Evolutionary conservation across 495 filamentous ascomycete genomes (phyloP), one percentile per base, ranked within the genome.

Genomic region (Hypoxylon cercidicola): DNA sequence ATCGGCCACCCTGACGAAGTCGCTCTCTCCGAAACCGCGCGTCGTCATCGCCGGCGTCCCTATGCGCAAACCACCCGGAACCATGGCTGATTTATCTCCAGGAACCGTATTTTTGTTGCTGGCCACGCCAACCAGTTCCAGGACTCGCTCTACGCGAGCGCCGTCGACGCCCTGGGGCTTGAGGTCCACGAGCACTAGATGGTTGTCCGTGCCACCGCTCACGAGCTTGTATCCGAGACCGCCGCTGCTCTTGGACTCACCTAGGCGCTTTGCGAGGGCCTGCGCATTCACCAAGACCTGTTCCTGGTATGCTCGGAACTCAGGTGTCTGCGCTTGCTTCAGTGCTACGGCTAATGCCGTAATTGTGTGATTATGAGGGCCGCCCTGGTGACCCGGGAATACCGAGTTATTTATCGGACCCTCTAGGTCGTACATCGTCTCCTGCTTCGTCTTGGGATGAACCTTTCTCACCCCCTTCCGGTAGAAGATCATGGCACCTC

Each of bases 71-170:
- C 95, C 95, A 57, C 92, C 92, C 15, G 95, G 95, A 70, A 92
- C 91, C 64, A 99, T 83, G 2, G 95, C 95, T 13, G 92, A 97
- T 67, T 89, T 90, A 77, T 99, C 95, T 12, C 96, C 95, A 4
- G 96, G 95, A 0, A 97, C 96, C 11, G 95, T 98, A 79, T 99
- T 99, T 84, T 99, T 99, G 82, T 99, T 99, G 73, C 90, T 90
- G 16, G 96, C 95, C 28, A 99, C 93, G 61, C 94, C 93, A 50
- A 95, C 93, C 8, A 97, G 87, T 75, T 99, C 95, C 5, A 99
- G 83, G 4, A 99, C 89, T 30, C 93, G 89, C 84, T 99, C 95
- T 5, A 99, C 95, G 13, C 95, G 89, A 13, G 91, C 93, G 49
- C 95, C 95, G 71, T 99, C 95, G 15, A 99, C 87, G 16, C 86